Percentiles rank a stretch among this genome's conserved stretches.
These are phyloP conservation scores for Collybiopsis confluens DNA, from an alignment of 768 basidiomycete species.

Conservation along the genomic window DNA sequence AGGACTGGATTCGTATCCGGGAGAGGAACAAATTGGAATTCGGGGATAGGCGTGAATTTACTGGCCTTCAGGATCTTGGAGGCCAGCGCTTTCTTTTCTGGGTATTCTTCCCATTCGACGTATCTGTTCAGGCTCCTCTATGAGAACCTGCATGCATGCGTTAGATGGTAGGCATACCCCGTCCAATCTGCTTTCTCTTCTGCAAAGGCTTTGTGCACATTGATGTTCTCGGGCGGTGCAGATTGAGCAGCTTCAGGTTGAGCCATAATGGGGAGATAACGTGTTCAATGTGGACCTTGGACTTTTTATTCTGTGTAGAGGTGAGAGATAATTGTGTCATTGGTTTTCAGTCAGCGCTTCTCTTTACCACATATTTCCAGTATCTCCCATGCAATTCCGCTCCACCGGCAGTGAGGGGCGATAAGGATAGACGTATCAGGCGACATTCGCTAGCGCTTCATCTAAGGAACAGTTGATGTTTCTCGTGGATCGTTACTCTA, in stretches of 20 bases:
- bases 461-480: neutral
- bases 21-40: constrained; percentile 45
- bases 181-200: constrained; percentile 36
- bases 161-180: constrained; percentile 18
- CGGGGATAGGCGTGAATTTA: constrained; percentile 39
- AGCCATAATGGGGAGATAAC: no score
- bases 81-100: constrained; percentile 39
- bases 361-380: neutral
- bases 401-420: neutral
- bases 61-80: constrained; percentile 33
- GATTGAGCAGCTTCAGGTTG: no score
- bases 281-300: no score
- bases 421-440: no score
- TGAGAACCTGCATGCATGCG: neutral
- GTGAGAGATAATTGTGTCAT: neutral
- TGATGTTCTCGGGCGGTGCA: neutral
- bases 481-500: neutral
- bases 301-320: neutral
- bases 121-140: constrained; percentile 24
- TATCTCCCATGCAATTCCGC: neutral
- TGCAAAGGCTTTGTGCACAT: constrained; percentile 24
- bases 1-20: constrained; percentile 49
- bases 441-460: neutral
- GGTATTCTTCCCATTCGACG: constrained; percentile 46
- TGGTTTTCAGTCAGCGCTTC: no score